Evolutionary conservation across 163 green algal species (phyloP), one percentile per base, ranked within the genome.

Genomic region (Chlamydomonas reinhardtii): DNA sequence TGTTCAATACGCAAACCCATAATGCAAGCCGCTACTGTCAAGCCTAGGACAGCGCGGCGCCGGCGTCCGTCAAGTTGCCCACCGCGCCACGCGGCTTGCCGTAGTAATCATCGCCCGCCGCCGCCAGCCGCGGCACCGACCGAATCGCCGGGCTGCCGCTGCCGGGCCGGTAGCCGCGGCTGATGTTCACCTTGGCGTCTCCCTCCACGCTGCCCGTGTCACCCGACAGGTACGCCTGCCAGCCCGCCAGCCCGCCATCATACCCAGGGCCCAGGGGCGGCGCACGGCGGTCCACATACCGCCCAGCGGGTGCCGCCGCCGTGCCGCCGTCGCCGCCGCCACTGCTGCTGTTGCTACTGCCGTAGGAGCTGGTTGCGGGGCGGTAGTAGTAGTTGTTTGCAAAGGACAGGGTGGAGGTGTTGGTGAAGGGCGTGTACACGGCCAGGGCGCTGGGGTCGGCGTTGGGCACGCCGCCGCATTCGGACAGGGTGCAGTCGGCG

Each of bases 341-440:
- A 56, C 12, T 14, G 48, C 43, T 11, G 43, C 43, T 54, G 43
- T 1, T 17, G 14, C 48, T 56, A 19, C 48, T 56, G 48, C 48
- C 48, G 48, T 56, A 56, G 48, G 48, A 1, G 9, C 48, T 56
- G 48, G 48, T 20, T 1, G 48, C 11, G 12, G 48, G 48, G 48
- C 48, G 48, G 71, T 52, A 74, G 61, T 87, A 87, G 39, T 76
- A 74, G 72, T 87, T 87, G 82, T 87, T 87, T 29, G 82, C 82
- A 52, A 87, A 82, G 24, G 34, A 61, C 14, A 87, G 59, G 39
- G n/a, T 6, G 61, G 34, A n/a, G 43, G n/a, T n/a, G 59, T 31
- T 27, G 48, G 59, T 14, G n/a, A 87, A 25, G 39, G 82, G 61
- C 8, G 72, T 27, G 61, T 87, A 74, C 25, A 87, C n/a, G 15